A percentile compares a stretch with the other conserved stretches of the same genome.
These are phyloP conservation scores for Mangifera indica DNA, from an alignment of 345 rosid genomes.

Conservation along the genomic window DNA sequence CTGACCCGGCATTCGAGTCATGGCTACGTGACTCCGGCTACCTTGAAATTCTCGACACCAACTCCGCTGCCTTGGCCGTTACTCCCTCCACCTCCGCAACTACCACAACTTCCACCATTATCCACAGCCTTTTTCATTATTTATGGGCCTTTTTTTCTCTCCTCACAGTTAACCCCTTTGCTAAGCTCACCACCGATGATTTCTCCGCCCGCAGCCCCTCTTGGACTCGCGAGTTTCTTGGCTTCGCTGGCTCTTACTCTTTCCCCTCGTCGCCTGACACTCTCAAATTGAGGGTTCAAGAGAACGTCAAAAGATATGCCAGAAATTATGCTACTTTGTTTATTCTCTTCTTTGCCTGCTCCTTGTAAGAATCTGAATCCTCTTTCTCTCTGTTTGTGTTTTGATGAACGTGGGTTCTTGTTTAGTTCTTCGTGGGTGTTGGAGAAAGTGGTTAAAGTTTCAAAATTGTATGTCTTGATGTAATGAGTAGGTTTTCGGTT, in stretches of 20 bases:
- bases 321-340: slow-evolving; percentile 76
- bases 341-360: slow-evolving; percentile 78
- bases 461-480: background rate
- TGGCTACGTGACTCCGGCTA: slow-evolving; percentile 98
- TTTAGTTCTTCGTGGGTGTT: background rate
- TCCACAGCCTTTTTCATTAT: slow-evolving; percentile 24
- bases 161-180: slow-evolving; percentile 68
- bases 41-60: slow-evolving; percentile 76
- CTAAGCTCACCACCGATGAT: slow-evolving; percentile 82
- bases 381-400: background rate
- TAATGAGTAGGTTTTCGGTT: background rate
- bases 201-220: slow-evolving; percentile 70
- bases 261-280: slow-evolving; percentile 59
- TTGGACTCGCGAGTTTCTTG: slow-evolving; percentile 78
- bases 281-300: slow-evolving; percentile 77
- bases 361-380: slow-evolving; percentile 49
- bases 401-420: background rate
- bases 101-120: slow-evolving; percentile 25
- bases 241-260: slow-evolving; percentile 64
- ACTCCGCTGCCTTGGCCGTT: slow-evolving; percentile 35
- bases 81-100: slow-evolving; percentile 28
- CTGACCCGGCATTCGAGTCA: slow-evolving; percentile 79
- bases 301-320: slow-evolving; percentile 89
- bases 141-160: slow-evolving; percentile 57
- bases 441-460: background rate